These are phyloP conservation scores for Pleurotus pulmonarius DNA, from an alignment of 768 basidiomycete genomes.

Conservation along the genomic window DNA sequence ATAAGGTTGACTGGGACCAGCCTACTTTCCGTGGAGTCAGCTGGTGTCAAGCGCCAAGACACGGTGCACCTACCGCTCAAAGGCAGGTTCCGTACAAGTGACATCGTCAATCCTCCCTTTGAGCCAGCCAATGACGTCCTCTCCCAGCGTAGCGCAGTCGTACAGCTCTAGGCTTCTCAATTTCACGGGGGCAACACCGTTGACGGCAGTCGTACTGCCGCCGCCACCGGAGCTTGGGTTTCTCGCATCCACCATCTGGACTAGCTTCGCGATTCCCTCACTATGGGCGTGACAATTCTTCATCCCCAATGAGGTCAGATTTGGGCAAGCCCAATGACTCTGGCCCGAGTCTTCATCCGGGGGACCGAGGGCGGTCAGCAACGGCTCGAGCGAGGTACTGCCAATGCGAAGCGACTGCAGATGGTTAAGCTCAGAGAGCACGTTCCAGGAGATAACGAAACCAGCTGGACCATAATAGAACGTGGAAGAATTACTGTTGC, in stretches of 20 bases:
- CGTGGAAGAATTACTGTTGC: conserved; percentile 28
- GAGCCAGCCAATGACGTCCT: conserved; percentile 70
- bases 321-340: conserved; percentile 61
- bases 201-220: conserved; percentile 25
- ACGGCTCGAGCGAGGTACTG: conserved; percentile 60
- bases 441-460: conserved; percentile 62
- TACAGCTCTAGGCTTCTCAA: conserved; percentile 59
- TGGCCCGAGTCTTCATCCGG: conserved; percentile 54
- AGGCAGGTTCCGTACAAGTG: conserved; percentile 55
- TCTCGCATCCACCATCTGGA: conserved; percentile 67
- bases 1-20: conserved; percentile 1
- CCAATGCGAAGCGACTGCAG: conserved; percentile 62
- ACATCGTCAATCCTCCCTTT: conserved; percentile 59
- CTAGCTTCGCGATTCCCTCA: conserved; percentile 64
- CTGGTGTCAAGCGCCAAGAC: conserved; percentile 1
- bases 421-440: conserved; percentile 55
- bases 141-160: conserved; percentile 62
- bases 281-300: conserved; percentile 61
- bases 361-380: conserved; percentile 52
- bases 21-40: conserved; percentile 5
- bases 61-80: conserved; percentile 34
- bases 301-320: conserved; percentile 55
- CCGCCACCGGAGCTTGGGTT: conserved; percentile 44
- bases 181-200: conserved; percentile 48
- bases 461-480: conserved; percentile 60